These are phyloP conservation scores for Linum tenue DNA, from an alignment of 345 rosid genomes.

Conservation along the genomic window DNA sequence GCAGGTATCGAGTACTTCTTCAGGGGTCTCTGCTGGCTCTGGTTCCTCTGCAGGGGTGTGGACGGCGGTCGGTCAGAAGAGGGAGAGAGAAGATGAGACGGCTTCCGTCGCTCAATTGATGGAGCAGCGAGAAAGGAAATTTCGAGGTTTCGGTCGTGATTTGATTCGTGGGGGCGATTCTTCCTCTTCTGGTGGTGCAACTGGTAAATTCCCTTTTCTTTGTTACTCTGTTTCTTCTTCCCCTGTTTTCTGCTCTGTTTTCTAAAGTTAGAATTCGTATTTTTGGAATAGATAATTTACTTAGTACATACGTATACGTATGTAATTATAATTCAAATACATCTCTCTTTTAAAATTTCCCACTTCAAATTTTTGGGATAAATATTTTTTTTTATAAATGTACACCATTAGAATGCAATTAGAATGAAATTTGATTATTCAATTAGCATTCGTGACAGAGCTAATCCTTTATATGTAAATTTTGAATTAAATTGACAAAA, in stretches of 20 bases:
- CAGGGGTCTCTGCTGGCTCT: slow-evolving; percentile 8
- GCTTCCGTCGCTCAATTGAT: not conserved
- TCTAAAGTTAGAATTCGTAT: not conserved
- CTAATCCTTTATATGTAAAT: too few species aligned
- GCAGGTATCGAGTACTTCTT: slow-evolving; percentile 10
- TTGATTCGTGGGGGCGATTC: not conserved
- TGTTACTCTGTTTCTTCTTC: not conserved
- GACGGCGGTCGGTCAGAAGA: not conserved
- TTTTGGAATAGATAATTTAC: not conserved
- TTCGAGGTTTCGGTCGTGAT: slow-evolving; percentile 2
- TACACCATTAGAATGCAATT: too few species aligned
- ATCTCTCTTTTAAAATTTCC: too few species aligned
- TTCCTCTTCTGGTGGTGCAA: slow-evolving; percentile 5
- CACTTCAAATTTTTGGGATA: too few species aligned
- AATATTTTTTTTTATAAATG: too few species aligned
- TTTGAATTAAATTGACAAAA: too few species aligned
- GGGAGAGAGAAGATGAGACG: not conserved
- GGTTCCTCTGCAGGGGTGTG: not conserved
- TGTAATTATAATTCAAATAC: slow-evolving; percentile 11
- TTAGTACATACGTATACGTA: not conserved
- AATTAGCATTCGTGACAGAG: too few species aligned
- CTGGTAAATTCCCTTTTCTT: not conserved
- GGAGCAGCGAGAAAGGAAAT: not conserved
- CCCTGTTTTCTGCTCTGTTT: not conserved
- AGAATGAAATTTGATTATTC: too few species aligned